Base-by-base conservation (phyloP, 2,329 filamentous ascomycete species). In the Trichoderma arundinaceum region DNA sequence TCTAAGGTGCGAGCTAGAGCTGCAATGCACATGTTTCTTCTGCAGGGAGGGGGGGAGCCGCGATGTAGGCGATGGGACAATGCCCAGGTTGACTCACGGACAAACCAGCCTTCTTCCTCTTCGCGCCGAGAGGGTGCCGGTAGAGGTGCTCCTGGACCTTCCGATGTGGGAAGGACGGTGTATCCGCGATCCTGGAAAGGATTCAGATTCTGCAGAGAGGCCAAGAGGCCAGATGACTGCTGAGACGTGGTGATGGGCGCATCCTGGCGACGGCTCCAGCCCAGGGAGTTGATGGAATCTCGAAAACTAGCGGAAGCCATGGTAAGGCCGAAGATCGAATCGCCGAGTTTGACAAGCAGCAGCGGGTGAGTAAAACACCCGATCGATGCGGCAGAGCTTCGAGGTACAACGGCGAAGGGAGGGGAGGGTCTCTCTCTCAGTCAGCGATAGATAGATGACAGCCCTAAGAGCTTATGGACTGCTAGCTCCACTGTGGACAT, bases 41-140 rank as follows among this genome's bases (percentile, higher is more conserved):
- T 80, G 79, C 80, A 82, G 77, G 77, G 76, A 77, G 78, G 76
- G 74, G 76, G 74, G 35, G 38, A 19, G 72, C 69, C 70, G 73
- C 75, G 41, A 57, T 67, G 68, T 66, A 69, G 64, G 61, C 68
- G 68, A 64, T 67, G 69, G 44, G 57, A 70, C 68, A 63, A 66
- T 65, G 68, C 68, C 69, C 32, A 70, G 69, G 68, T 72, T 74
- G 68, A 87, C 95, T 94, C 87, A 99, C 95, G 83, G 74, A 91
- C 90, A 87, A 97, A 94, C 88, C 92, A 97, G 69, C 90, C 92
- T 80, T 97, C 95, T 76, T 98, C 94, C 79, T 98, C 95, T 76
- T 97, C 94, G 72, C 94, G 88, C 74, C 94, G 86, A 75, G 78
- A 92, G 68, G 92, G 88, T 68, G 93, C 93, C 60, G 94, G 94